Evolutionary conservation across 108 stramenopile species (phyloP), one percentile per base, ranked within the genome.

Genomic region (Conticribra weissflogii): DNA sequence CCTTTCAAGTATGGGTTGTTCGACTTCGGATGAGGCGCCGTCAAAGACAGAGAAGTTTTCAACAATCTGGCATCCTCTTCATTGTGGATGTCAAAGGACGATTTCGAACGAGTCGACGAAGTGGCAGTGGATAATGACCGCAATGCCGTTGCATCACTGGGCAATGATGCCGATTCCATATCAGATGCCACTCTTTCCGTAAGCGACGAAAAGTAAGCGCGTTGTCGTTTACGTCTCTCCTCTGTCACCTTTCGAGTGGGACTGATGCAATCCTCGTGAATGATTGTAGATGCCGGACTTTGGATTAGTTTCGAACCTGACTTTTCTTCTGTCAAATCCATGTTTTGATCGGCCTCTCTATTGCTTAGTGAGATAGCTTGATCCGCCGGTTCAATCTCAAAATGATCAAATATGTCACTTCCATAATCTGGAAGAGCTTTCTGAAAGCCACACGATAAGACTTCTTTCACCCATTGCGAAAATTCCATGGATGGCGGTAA

Each of bases 1-100:
- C 71, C 65, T 66, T 72, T 72, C 54, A 79, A 55, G 36, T 72
- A 79, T n/a, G 78, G 78, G 62, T 79, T 79, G 16, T 54, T 47
- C 16, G 57, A 55, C 54, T 44, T 21, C 31, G 52, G 54, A 0
- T 48, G 71, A 24, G 71, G 45, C 51, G 78, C 59, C 3, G 78
- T 79, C 15, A 79, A 55, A 36, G 66, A 67, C 16, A 79, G n/a
- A 12, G 78, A 72, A 9, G 58, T 79, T 60, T 67, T 60, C 0
- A 79, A 66, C 24, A 79, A 60, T 21, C 33, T 44, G 4, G 66
- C 19, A 54, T 67, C 71, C 41, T 55, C 78, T 32, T 62, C 70
- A 23, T 57, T 69, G 24, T 63, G 53, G 22, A 31, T 67, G 8
- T 36, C 24, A 33, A 46, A 30, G 16, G 59, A 21, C 25, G 53